A percentile compares a stretch with the other conserved stretches of the same genome.
These are phyloP conservation scores for Chondrostereum purpureum DNA, from an alignment of 1,284 basidiomycete genomes.

Conservation along the genomic window DNA sequence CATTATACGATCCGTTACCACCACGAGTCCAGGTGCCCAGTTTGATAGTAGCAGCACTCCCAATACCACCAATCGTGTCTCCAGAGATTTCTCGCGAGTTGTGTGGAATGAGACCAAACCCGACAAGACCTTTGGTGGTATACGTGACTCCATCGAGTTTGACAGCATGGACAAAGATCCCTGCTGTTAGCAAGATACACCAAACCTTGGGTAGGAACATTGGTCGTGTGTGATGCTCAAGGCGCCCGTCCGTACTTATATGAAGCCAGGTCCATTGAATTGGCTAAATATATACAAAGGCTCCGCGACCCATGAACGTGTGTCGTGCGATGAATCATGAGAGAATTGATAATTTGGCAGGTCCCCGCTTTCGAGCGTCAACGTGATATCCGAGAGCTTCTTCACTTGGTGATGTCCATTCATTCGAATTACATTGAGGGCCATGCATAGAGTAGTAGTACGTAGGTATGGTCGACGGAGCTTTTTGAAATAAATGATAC, in stretches of 20 bases:
- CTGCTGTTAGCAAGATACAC: not conserved
- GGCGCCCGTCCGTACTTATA: not conserved
- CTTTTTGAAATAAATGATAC: no score
- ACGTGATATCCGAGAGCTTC: no score
- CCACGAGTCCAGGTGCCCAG: constrained; percentile 22
- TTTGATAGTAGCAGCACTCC: constrained; percentile 34
- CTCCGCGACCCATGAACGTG: not conserved
- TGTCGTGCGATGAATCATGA: not conserved
- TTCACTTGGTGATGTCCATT: no score
- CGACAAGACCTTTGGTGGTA: constrained; percentile 31
- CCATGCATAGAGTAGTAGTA: no score
- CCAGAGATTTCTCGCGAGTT: constrained; percentile 32
- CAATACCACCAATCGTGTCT: constrained; percentile 36
- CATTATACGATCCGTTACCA: constrained; percentile 27
- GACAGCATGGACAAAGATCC: constrained; percentile 14
- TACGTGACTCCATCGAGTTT: constrained; percentile 20
- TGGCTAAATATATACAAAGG: not conserved
- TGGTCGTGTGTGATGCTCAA: not conserved
- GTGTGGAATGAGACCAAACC: constrained; percentile 35
- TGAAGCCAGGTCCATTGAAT: not conserved
- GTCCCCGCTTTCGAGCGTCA: no score
- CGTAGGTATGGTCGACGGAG: no score
- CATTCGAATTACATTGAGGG: no score
- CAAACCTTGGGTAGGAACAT: not conserved
- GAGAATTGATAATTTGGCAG: no score